Percentiles rank a stretch among this genome's conserved stretches.
These are phyloP conservation scores for Scenedesmus sp. DNA, from an alignment of 163 green algal species.

Conservation along the genomic window DNA sequence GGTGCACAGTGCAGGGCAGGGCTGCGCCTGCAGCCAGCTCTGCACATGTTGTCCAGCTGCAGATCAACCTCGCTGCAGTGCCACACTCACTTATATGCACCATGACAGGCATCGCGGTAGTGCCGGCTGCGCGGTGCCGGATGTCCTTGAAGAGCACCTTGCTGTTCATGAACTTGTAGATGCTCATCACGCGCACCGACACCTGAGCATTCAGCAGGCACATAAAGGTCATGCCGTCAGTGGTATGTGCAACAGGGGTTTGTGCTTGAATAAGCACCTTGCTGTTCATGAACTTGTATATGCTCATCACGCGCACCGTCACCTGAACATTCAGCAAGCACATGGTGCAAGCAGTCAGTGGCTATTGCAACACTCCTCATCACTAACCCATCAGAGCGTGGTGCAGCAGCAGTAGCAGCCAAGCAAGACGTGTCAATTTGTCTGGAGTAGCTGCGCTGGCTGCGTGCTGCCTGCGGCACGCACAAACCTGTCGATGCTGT, in stretches of 20 bases:
- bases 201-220: constrained; percentile 56
- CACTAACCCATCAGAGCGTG: not conserved
- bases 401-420: not conserved
- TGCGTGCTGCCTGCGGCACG: not conserved
- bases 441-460: not conserved
- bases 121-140: constrained; percentile 61
- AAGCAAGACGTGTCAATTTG: too few relatives aligned
- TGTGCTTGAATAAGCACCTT: constrained; percentile 88
- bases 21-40: not conserved
- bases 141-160: constrained; percentile 91
- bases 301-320: constrained; percentile 85
- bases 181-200: constrained; percentile 82
- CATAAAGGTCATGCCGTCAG: not conserved
- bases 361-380: not conserved
- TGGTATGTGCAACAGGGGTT: not conserved
- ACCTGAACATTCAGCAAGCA: constrained; percentile 56
- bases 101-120: constrained; percentile 78
- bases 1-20: too few relatives aligned
- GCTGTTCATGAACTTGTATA: constrained; percentile 91
- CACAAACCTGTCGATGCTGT: not conserved
- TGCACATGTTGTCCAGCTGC: too few relatives aligned
- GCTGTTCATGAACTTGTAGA: constrained; percentile 90
- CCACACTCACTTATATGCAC: constrained; percentile 84
- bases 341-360: not conserved
- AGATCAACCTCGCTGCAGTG: too few relatives aligned